Evolutionary conservation across 257 asterid genomes (phyloP).

Genomic region (Nicotiana sylvestris): DNA sequence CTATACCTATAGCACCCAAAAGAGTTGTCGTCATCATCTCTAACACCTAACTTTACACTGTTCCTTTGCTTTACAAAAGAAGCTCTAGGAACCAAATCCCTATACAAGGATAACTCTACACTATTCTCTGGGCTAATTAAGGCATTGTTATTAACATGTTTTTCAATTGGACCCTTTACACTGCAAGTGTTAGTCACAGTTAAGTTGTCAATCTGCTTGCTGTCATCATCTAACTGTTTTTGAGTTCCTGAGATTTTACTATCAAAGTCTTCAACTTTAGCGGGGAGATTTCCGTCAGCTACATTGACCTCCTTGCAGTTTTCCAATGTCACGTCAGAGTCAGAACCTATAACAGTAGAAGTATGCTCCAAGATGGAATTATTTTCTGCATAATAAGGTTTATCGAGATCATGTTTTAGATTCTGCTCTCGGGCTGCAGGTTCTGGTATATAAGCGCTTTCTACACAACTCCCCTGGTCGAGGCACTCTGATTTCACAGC

Average conservation of each 20-base stretch:
- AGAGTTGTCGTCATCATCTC: slow-evolving; percentile 96
- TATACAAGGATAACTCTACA: slow-evolving; percentile 89
- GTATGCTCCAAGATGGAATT: slow-evolving; percentile 43
- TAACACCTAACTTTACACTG: slow-evolving; percentile 85
- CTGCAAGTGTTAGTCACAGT: slow-evolving; percentile 42
- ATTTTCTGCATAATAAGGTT: slow-evolving; percentile 32
- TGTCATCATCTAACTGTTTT: slow-evolving; percentile 19
- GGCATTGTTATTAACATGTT: slow-evolving; percentile 40
- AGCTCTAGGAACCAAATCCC: slow-evolving; percentile 49
- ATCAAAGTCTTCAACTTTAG: slow-evolving; percentile 25
- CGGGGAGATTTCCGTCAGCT: slow-evolving; percentile 21
- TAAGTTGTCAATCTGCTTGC: slow-evolving; percentile 23
- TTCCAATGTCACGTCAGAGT: slow-evolving; percentile 42
- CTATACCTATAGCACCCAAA: slow-evolving; percentile 58
- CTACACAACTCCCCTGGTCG: slow-evolving; percentile 84
- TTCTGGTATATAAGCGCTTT: slow-evolving; percentile 56
- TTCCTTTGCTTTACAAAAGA: slow-evolving; percentile 58
- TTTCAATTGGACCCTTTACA: slow-evolving; percentile 52
- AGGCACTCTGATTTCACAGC: slow-evolving; percentile 50
- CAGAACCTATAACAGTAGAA: slow-evolving; percentile 32
- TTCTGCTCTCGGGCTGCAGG: slow-evolving; percentile 29
- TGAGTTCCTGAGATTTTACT: slow-evolving; percentile 28
- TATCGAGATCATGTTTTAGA: slow-evolving; percentile 32
- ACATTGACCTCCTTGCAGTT: slow-evolving; percentile 19
- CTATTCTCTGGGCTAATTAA: slow-evolving; percentile 59